Base-by-base conservation (phyloP, 139 green algal species). In the Coccomyxa sp. region DNA sequence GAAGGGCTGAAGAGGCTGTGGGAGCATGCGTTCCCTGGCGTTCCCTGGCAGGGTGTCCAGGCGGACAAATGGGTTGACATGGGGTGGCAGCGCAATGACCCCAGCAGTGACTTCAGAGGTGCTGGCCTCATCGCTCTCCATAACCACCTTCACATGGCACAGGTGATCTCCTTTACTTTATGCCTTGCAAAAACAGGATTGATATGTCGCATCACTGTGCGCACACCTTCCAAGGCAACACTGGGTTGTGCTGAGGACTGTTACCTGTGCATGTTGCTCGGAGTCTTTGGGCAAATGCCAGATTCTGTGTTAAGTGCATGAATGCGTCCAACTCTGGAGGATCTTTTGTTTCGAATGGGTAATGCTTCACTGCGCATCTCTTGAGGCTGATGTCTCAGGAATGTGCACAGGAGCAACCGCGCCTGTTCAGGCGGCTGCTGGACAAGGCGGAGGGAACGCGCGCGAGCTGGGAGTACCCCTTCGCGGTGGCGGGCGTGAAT, bases 401-500 rank as follows among this genome's bases (percentile, higher is more conserved):
- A 71, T 71, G 31, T 58, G 45, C 83, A 58, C 31, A 89, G 85
- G 45, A 75, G 77, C 67, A 68, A 27, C 84, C 88, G 17, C 28
- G 63, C 13, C 59, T 76, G n/a, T 94, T 93, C 79, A 13, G 77
- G 28, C 16, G 67, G n/a, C 85, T 97, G 57, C 80, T 95, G 86
- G 58, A 87, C 45, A 98, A 98, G 86, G 84, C 38, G 13, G 76
- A 92, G 58, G 94, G 94, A 14, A 31, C 31, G 27, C 85, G 92
- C 59, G 79, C 81, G 25, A 78, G 88, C 27, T 95, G 88, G 86
- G 95, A 98, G 87, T 98, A 98, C 87, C 95, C 95, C 0, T 98
- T 97, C 90, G 93, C 91, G 15, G 94, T 91, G 28, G 95, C 92
- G 13, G 93, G 95, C 0, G 82, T 98, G n/a, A 98, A 98, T 84